These are phyloP conservation scores for Colletotrichum sp. DNA, from an alignment of 2,329 filamentous ascomycete genomes.

Conservation along the genomic window DNA sequence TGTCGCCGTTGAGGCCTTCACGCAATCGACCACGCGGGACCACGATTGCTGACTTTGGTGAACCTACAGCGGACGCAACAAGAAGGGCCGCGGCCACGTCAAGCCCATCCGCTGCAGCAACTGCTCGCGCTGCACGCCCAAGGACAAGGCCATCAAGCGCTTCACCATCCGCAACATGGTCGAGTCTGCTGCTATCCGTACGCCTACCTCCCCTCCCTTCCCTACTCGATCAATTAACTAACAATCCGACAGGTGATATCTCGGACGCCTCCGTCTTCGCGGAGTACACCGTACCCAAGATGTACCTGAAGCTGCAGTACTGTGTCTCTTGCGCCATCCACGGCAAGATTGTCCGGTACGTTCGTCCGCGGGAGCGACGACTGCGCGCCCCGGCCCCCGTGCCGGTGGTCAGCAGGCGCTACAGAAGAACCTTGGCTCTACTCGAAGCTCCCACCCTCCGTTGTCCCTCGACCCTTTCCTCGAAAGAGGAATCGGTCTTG, in stretches of 20 bases:
- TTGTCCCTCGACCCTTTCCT: background rate
- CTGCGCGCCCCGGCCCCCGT: constrained; percentile 41
- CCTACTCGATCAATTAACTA: background rate
- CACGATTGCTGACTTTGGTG: constrained; percentile 25
- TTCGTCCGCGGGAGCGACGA: constrained; percentile 66
- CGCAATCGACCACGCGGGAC: background rate
- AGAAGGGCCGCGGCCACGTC: constrained; percentile 99
- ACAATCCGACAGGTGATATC: constrained; percentile 88
- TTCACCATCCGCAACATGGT: constrained; percentile 99
- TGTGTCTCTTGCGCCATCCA: constrained; percentile 99
- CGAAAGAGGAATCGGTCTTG: background rate
- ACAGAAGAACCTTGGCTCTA: constrained; percentile 68
- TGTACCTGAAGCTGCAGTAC: constrained; percentile 99
- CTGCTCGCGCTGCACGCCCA: constrained; percentile 87
- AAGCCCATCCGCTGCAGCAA: constrained; percentile 91
- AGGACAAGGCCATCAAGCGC: constrained; percentile 99
- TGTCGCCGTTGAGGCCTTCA: background rate
- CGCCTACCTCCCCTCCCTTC: constrained; percentile 44
- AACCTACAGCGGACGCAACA: constrained; percentile 86
- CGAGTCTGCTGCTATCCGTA: constrained; percentile 99
- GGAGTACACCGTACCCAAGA: constrained; percentile 99
- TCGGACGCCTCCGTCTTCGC: constrained; percentile 98
- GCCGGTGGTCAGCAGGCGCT: constrained; percentile 46
- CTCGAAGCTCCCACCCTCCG: constrained; percentile 26
- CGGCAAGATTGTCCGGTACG: constrained; percentile 99